A percentile compares a stretch with the other conserved stretches of the same genome.
Conservation (phyloP, 768 basidiomycete species). For the Lentinula edodes region DNA sequence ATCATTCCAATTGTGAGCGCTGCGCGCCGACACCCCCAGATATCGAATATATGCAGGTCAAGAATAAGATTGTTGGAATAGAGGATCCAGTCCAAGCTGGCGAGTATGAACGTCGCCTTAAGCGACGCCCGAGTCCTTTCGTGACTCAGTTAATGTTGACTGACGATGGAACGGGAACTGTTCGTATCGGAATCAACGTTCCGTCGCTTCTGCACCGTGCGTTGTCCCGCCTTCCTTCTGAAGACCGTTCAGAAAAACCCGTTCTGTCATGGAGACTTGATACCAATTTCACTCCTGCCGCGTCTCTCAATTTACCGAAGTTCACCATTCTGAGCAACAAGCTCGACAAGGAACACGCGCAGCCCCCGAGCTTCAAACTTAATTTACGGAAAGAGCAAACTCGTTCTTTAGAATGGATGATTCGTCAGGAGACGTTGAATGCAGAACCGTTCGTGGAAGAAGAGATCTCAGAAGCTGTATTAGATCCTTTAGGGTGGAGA, state of each 20-base stretch:
- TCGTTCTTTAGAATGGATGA: conserved; percentile 92
- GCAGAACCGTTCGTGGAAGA: conserved; percentile 83
- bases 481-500: conserved; percentile 86
- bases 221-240: conserved; percentile 66
- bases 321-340: conserved; percentile 77
- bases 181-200: conserved; percentile 85
- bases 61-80: conserved; percentile 55
- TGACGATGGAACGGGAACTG: conserved; percentile 56
- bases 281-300: conserved; percentile 68
- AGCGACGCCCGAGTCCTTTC: conserved; percentile 81
- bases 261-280: conserved; percentile 76
- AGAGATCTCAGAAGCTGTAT: conserved; percentile 87
- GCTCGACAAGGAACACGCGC: conserved; percentile 58
- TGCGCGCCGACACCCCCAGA: conserved; percentile 78
- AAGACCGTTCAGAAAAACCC: conserved; percentile 39
- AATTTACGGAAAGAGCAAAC: conserved; percentile 79
- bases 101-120: conserved; percentile 82
- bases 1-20: conserved; percentile 57
- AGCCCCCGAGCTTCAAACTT: conserved; percentile 77
- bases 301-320: conserved; percentile 51
- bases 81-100: conserved; percentile 88
- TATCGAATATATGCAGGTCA: conserved; percentile 66
- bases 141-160: conserved; percentile 75
- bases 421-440: conserved; percentile 62
- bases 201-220: conserved; percentile 86